Base-by-base conservation (phyloP, 805 yeast species). In the Blastobotrys mokoenaii region DNA sequence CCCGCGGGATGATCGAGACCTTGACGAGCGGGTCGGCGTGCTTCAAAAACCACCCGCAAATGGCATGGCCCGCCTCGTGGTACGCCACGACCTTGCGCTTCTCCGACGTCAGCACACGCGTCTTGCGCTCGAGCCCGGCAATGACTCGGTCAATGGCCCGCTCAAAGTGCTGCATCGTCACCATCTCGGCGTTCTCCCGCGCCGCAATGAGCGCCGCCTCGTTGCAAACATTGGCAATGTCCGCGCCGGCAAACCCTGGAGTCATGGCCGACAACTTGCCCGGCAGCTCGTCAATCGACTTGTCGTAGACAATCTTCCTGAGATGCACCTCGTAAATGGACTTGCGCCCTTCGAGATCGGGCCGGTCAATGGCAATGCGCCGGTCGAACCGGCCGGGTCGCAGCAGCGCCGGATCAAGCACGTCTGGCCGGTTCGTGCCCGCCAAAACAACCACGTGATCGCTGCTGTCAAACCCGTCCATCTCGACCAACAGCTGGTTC, bases 41-140 rank as follows among this genome's bases (percentile, higher is more conserved):
- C 66, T 80, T 76, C 59, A 88, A 71, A 61, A 71, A 86, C 97
- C 96, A 89, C 17, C 96, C 97, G 66, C 96, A 84, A 41, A 88
- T 82, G 3, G 97, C 97, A 63, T 88, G 97, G 0, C 97, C 97
- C 1, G 97, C 97, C 67, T 88, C 97, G 64, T 88, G 97, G 61
- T 84, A 88, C 0, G 96, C 96, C 41, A 88, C 96, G 29, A 84
- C 77, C 53, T 71, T 77, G 70, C 86, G 84, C 64, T 89, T 95
- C 31, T 82, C 85, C 8, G 82, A 80, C 4, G 85, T 79, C 43
- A 88, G 70, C 7, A 89, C 79, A 61, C 81, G 77, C 0, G 93
- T 78, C 60, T 85, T 85, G 65, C 83, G 82, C 62, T 88, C 96
- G 39, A 89, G 68, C n/a, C 97, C 97, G 9, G 94, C 96, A 67